Percentiles rank a stretch among this genome's conserved stretches.
phyloP scores from a whole-genome alignment of 2,329 filamentous ascomycete genomes.

The Ophiostoma tasmaniense region DNA sequence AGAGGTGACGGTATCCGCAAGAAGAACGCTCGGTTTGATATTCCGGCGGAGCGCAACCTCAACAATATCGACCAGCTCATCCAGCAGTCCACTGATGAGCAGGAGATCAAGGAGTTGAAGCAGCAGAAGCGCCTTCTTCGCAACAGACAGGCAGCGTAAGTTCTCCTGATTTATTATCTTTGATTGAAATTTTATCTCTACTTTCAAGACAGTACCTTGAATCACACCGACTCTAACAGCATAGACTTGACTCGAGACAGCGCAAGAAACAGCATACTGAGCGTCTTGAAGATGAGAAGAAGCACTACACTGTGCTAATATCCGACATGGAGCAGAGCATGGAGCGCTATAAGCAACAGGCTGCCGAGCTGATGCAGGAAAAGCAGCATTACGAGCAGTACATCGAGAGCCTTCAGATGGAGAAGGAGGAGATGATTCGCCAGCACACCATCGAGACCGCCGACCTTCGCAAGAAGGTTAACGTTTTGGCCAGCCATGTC shows the following conservation, averaged over 20 bases:
- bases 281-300: slow-evolving; percentile 93
- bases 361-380: slow-evolving; percentile 63
- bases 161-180: slow-evolving; percentile 24
- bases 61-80: slow-evolving; percentile 94
- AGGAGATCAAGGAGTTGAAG: slow-evolving; percentile 96
- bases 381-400: slow-evolving; percentile 67
- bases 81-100: slow-evolving; percentile 75
- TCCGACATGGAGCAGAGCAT: slow-evolving; percentile 71
- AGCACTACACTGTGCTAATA: slow-evolving; percentile 72
- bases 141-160: slow-evolving; percentile 95
- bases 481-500: slow-evolving; percentile 65
- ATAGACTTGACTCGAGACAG: slow-evolving; percentile 86
- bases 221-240: slow-evolving; percentile 6
- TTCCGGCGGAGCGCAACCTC: slow-evolving; percentile 85
- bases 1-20: slow-evolving; percentile 88
- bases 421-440: slow-evolving; percentile 88
- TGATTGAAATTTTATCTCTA: too few relatives aligned
- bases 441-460: slow-evolving; percentile 83
- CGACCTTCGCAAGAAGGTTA: slow-evolving; percentile 86
- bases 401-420: slow-evolving; percentile 66
- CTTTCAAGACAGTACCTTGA: too few relatives aligned
- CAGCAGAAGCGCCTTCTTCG: slow-evolving; percentile 91
- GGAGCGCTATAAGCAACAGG: slow-evolving; percentile 55
- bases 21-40: slow-evolving; percentile 98
- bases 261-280: slow-evolving; percentile 98